Evolutionary conservation across 1,139 yeast genomes (phyloP).

Genomic region (Magnusiomyces ingens): DNA sequence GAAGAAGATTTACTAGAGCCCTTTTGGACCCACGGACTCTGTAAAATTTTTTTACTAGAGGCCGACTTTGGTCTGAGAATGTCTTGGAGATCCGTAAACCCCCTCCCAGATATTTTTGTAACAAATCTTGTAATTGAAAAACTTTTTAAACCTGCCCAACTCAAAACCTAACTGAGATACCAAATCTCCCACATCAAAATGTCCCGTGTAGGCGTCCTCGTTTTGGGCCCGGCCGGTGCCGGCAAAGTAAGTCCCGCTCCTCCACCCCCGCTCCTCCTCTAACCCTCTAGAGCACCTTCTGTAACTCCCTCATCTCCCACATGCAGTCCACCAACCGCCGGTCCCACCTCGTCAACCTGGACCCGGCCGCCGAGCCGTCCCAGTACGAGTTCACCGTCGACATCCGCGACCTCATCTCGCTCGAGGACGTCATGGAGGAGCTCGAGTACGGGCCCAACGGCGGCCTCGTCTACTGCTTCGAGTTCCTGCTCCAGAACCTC

Average conservation of each 20-base stretch:
- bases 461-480: slow-evolving; percentile 88
- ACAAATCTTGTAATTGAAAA: too few relatives aligned
- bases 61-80: too few relatives aligned
- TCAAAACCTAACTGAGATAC: too few relatives aligned
- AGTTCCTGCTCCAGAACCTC: slow-evolving; percentile 68
- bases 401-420: slow-evolving; percentile 80
- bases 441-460: slow-evolving; percentile 94
- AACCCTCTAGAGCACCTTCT: slow-evolving; percentile 48
- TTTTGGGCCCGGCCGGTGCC: slow-evolving; percentile 96
- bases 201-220: slow-evolving; percentile 95
- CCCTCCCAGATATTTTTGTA: too few relatives aligned
- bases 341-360: slow-evolving; percentile 90
- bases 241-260: slow-evolving; percentile 48
- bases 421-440: slow-evolving; percentile 97
- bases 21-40: too few relatives aligned
- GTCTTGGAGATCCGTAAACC: too few relatives aligned
- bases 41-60: too few relatives aligned
- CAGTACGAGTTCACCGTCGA: slow-evolving; percentile 91
- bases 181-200: slow-evolving; percentile 37
- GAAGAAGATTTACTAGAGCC: slow-evolving; percentile 74
- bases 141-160: too few relatives aligned
- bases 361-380: slow-evolving; percentile 95
- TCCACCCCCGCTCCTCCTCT: background rate
- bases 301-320: slow-evolving; percentile 78
- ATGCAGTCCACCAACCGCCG: slow-evolving; percentile 88